Base-by-base conservation (phyloP, 805 yeast genomes). In the Debaryomyces hansenii region DNA sequence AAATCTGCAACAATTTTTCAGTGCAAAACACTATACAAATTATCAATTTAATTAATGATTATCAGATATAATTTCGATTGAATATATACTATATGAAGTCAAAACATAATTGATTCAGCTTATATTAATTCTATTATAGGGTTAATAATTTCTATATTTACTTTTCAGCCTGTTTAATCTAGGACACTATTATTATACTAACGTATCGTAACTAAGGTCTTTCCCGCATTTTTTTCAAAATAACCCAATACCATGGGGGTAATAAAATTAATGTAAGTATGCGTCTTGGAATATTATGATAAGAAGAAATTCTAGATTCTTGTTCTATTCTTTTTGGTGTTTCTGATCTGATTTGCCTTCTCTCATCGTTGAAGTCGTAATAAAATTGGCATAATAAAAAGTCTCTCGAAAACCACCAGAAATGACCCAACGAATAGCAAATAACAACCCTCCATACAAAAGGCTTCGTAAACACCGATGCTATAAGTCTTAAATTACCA, bases 161-260 rank as follows among this genome's bases (percentile, higher is more conserved):
- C 27, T 24, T 24, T 24, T 24, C 2, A 24, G 18, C 2, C 2
- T 16, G 18, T 16, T 16, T 16, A 16, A 16, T 16, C 18, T 16
- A 16, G 18, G 18, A 16, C 18, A 16, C 18, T 16, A 16, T 16
- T 16, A 16, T 16, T 16, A 16, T 16, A 16, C 18, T 16, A 16
- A 16, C 18, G 18, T 16, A 24, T 24, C 27, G 7, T 9, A 24
- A 35, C 24, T 35, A 20, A 18, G 8, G 8, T 15, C 38, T 12
- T 12, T 16, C 38, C 27, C 47, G 45, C 20, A 58, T 53, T 28
- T 55, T 57, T 6, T 41, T n/a, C 4, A 59, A 16, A 20, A 59
- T 49, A 4, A 46, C 32, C 68, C 69, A 65, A 48, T 67, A 66
- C 71, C 72, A 66, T 1, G 72, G 72, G 12, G 72, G 72, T 11